These are phyloP conservation scores for Hypoxylon cercidicola DNA, from an alignment of 495 filamentous ascomycete genomes.

Conservation along the genomic window DNA sequence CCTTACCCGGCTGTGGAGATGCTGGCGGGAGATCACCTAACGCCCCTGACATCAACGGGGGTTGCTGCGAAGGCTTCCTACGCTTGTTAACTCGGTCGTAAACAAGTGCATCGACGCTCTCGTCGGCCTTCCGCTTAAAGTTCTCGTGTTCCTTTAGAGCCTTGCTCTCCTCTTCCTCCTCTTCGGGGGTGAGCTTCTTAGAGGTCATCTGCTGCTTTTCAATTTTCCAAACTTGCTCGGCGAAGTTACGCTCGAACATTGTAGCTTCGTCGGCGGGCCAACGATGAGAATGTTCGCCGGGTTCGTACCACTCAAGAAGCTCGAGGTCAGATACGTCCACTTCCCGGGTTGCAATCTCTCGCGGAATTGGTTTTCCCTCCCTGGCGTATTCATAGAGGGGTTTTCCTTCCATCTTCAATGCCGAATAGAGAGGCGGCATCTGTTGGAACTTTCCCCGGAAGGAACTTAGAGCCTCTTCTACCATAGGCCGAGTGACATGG, in stretches of 20 bases:
- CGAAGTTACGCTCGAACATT: slow-evolving; percentile 74
- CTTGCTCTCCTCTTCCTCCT: slow-evolving; percentile 58
- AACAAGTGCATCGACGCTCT: slow-evolving; percentile 55
- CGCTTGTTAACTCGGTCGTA: slow-evolving; percentile 54
- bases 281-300: slow-evolving; percentile 75
- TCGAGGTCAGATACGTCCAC: slow-evolving; percentile 81
- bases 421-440: slow-evolving; percentile 90
- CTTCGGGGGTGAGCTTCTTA: slow-evolving; percentile 55
- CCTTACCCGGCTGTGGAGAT: slow-evolving; percentile 46
- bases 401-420: slow-evolving; percentile 89
- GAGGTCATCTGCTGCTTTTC: slow-evolving; percentile 55
- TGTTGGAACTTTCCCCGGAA: slow-evolving; percentile 93
- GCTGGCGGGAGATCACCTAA: slow-evolving; percentile 49
- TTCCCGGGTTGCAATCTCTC: slow-evolving; percentile 81
- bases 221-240: slow-evolving; percentile 72
- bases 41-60: slow-evolving; percentile 65
- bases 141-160: slow-evolving; percentile 55
- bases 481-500: slow-evolving; percentile 78
- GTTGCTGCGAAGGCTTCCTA: slow-evolving; percentile 36
- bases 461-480: slow-evolving; percentile 77
- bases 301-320: slow-evolving; percentile 87
- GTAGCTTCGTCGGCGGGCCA: slow-evolving; percentile 81
- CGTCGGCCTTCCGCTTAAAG: slow-evolving; percentile 60
- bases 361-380: slow-evolving; percentile 82
- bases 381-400: slow-evolving; percentile 94